A percentile compares a stretch with the other conserved stretches of the same genome.
phyloP scores from a whole-genome alignment of 1,139 yeast species.

The Geotrichum europaeum region DNA sequence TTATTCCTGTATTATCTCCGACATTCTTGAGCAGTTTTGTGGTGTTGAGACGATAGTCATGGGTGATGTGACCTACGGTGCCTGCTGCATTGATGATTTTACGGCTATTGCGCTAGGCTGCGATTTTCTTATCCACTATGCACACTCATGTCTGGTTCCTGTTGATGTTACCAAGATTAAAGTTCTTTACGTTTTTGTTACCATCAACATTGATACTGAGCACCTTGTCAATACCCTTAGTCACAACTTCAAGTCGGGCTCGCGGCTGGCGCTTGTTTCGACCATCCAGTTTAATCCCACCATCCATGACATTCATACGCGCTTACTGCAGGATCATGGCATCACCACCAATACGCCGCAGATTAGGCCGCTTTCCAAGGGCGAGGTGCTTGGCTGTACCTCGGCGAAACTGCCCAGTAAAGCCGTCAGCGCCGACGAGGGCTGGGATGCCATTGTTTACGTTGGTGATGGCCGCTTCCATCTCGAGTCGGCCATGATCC shows the following conservation, averaged over 20 bases:
- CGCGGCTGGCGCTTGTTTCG: slow-evolving; percentile 73
- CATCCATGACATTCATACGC: slow-evolving; percentile 68
- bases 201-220: slow-evolving; percentile 77
- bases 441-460: slow-evolving; percentile 74
- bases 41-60: slow-evolving; percentile 81
- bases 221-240: slow-evolving; percentile 75
- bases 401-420: slow-evolving; percentile 55
- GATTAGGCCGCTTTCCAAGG: slow-evolving; percentile 85
- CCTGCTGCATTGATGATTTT: slow-evolving; percentile 95
- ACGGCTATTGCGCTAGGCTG: slow-evolving; percentile 91
- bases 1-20: slow-evolving; percentile 80
- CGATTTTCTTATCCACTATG: slow-evolving; percentile 92
- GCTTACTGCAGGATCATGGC: slow-evolving; percentile 34
- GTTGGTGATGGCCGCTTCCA: slow-evolving; percentile 97
- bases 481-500: slow-evolving; percentile 93
- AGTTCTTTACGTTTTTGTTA: slow-evolving; percentile 90
- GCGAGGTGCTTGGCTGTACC: slow-evolving; percentile 95
- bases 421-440: slow-evolving; percentile 40
- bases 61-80: slow-evolving; percentile 99
- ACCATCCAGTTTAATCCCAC: slow-evolving; percentile 97
- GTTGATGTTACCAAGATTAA: slow-evolving; percentile 85
- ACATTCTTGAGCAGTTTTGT: slow-evolving; percentile 88
- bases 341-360: slow-evolving; percentile 70
- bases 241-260: slow-evolving; percentile 60
- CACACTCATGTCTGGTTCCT: slow-evolving; percentile 95